Conservation (phyloP, 306 rosid species). For the Quercus glauca region DNA sequence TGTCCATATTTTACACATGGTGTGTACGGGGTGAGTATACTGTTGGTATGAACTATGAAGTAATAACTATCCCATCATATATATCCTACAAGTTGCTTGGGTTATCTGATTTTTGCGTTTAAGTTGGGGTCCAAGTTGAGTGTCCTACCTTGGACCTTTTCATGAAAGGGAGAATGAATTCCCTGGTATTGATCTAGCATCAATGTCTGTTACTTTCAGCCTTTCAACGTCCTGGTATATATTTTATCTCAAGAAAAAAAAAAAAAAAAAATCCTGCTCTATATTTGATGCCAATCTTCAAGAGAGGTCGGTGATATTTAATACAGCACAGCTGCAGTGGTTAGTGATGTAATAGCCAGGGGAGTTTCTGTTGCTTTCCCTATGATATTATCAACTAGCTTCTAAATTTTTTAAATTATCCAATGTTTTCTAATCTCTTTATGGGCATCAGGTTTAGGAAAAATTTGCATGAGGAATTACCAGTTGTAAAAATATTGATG, state of each 20-base stretch:
- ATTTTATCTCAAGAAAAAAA: no score
- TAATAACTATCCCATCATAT: no score
- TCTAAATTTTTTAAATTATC: not conserved
- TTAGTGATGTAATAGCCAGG: not conserved
- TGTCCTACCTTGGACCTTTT: not conserved
- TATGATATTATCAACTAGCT: not conserved
- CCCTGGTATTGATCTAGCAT: not conserved
- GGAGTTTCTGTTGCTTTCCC: not conserved
- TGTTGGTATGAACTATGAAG: no score
- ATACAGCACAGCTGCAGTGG: not conserved
- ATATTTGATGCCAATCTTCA: not conserved
- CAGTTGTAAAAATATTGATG: conserved; percentile 19
- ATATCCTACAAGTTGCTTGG: not conserved
- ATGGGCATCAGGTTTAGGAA: not conserved
- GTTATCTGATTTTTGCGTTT: not conserved
- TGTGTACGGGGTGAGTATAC: no score
- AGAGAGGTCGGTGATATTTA: not conserved
- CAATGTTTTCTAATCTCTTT: not conserved
- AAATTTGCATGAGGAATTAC: not conserved
- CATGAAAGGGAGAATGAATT: not conserved
- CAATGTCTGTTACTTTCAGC: not conserved
- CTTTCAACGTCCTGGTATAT: not conserved
- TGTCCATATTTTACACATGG: no score
- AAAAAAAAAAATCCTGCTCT: not conserved
- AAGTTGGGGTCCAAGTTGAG: not conserved